phyloP scores from a whole-genome alignment of 2,329 filamentous ascomycete genomes.

The Aspergillus fumigatus region DNA sequence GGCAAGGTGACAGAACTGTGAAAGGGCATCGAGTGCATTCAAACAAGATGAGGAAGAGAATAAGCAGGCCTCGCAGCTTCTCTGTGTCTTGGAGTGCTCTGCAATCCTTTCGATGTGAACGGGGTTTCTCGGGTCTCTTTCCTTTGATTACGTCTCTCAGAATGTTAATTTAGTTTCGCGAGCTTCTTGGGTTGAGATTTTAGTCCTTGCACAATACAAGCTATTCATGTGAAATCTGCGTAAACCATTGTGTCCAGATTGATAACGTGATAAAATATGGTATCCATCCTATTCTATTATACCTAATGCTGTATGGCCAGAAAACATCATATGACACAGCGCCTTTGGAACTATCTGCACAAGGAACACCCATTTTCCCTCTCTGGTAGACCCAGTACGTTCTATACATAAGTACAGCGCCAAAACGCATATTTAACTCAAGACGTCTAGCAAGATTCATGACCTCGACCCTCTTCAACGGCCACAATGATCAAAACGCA shows the following conservation, averaged over 20 bases:
- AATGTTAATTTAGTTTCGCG: neutral
- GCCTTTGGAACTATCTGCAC: no score
- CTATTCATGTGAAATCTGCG: neutral
- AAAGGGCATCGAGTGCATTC: neutral
- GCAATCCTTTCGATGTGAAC: neutral
- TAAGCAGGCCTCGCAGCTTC: neutral
- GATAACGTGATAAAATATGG: neutral
- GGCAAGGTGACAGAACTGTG: neutral
- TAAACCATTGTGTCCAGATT: neutral
- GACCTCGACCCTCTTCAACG: conserved; percentile 50
- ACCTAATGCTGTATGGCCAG: neutral
- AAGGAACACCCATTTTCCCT: neutral
- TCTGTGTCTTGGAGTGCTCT: neutral
- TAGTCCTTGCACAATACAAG: neutral
- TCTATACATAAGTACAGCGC: neutral
- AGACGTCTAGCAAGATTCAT: neutral
- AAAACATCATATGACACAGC: neutral
- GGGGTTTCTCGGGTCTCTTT: neutral
- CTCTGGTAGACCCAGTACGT: neutral
- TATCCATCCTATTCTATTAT: neutral
- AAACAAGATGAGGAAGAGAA: neutral
- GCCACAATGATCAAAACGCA: conserved; percentile 78
- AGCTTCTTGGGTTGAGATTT: neutral
- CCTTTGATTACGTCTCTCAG: neutral
- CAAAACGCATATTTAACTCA: neutral